phyloP scores from a whole-genome alignment of 306 rosid genomes.

The Casuarina equisetifolia region DNA sequence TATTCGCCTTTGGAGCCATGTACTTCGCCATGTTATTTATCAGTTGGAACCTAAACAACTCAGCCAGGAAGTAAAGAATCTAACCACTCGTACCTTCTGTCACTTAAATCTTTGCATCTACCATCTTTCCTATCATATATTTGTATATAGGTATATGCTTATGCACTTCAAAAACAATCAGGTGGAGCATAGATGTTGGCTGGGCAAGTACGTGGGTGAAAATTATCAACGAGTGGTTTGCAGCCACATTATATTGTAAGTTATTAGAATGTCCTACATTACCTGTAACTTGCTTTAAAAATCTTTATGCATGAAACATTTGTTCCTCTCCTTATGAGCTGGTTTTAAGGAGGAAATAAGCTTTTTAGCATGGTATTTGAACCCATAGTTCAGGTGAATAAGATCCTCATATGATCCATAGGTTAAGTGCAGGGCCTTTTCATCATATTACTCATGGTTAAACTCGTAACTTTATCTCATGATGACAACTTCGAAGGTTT shows the following conservation, averaged over 20 bases:
- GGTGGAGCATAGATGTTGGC: slow-evolving; percentile 96
- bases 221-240: slow-evolving; percentile 83
- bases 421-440: no score
- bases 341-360: no score
- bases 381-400: no score
- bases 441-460: no score
- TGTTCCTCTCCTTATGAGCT: no score
- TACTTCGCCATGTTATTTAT: slow-evolving; percentile 90
- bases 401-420: no score
- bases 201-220: slow-evolving; percentile 93
- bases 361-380: no score
- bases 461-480: no score
- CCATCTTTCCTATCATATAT: not conserved
- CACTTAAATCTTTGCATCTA: slow-evolving; percentile 1
- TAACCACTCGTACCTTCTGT: not conserved
- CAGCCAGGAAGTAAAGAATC: slow-evolving; percentile 60
- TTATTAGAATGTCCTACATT: not conserved
- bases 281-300: no score
- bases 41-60: slow-evolving; percentile 88
- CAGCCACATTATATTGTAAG: slow-evolving; percentile 84
- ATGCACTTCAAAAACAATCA: slow-evolving; percentile 29
- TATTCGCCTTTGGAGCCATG: slow-evolving; percentile 86
- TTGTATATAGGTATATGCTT: not conserved
- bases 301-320: no score
- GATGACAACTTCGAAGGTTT: no score